These are phyloP conservation scores for Jamesozyma jinghongensis DNA, from an alignment of 805 yeast species.

Conservation along the genomic window DNA sequence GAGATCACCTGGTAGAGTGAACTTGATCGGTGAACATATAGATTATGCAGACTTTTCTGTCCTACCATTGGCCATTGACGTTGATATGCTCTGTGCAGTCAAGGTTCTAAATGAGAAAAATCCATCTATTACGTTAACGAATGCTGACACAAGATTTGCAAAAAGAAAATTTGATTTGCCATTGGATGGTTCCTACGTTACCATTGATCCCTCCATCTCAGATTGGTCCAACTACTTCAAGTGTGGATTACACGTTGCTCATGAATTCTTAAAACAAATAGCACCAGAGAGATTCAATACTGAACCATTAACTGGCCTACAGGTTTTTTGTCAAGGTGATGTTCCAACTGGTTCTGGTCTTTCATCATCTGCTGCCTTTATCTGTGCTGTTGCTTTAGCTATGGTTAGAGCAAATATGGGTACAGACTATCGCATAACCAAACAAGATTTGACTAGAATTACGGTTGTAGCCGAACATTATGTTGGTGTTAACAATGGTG, in stretches of 20 bases:
- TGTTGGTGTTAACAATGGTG: conserved; percentile 71
- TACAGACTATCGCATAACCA: conserved; percentile 31
- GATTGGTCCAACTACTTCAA: conserved; percentile 65
- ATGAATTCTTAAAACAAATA: conserved; percentile 34
- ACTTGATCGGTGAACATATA: conserved; percentile 66
- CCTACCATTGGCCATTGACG: conserved; percentile 64
- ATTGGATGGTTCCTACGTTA: conserved; percentile 32
- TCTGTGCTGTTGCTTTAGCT: conserved; percentile 54
- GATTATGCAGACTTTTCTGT: conserved; percentile 61
- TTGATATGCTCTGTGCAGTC: conserved; percentile 51
- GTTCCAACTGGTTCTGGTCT: conserved; percentile 70
- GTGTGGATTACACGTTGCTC: conserved; percentile 56
- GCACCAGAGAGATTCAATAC: conserved; percentile 25
- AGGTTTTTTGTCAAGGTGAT: conserved; percentile 48
- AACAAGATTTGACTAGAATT: conserved; percentile 45
- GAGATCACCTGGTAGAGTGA: conserved; percentile 70
- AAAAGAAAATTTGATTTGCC: conserved; percentile 34
- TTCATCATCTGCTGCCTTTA: conserved; percentile 64
- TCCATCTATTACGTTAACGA: conserved; percentile 28
- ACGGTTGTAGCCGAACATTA: conserved; percentile 62
- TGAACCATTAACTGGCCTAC: conserved; percentile 37
- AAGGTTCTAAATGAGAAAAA: conserved; percentile 19
- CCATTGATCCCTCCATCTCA: conserved; percentile 41
- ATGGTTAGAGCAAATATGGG: conserved; percentile 46
- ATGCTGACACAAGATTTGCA: conserved; percentile 31